Base-by-base conservation (phyloP, 306 rosid genomes). In the Malus sylvestris region DNA sequence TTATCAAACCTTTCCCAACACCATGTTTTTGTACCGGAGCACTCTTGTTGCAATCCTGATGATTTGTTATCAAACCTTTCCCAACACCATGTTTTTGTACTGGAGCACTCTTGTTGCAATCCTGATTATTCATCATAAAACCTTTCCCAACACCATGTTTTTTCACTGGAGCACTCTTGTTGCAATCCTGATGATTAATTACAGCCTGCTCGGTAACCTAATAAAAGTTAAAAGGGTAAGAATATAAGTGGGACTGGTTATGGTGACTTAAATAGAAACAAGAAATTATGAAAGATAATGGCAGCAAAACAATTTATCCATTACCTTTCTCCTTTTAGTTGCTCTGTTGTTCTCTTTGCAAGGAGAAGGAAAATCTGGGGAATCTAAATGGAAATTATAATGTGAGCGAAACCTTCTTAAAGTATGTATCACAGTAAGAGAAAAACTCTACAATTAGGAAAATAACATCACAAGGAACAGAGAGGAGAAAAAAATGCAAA, bases 21-120 rank as follows among this genome's bases (percentile, higher is more conserved):
- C 55, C 55, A 49, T 49, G 55, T 49, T 49, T 49, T 49, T 49
- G 55, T 15, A 5, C 55, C 15, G 55, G 20, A 49, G 55, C 20
- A 15, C 55, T 49, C 55, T 15, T 49, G 55, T 49, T 49, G 55
- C 55, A 49, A 49, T 49, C 55, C 20, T 49, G 20, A 49, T 49
- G 5, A 49, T 49, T 49, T 20, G 15, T 15, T 20, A 49, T 49
- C 15, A 49, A 49, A 5, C 20, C 55, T 49, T 49, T 49, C 79
- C 99, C 99, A 40, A 91, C 81, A 75, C 99, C 98, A 82, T 92
- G 91, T 81, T 84, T 90, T 82, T 69, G 87, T 58, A 71, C 79
- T 2, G 87, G 80, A 62, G 85, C 76, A 84, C 52, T 46, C 14
- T 23, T 62, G 66, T 70, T 76, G 70, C 55, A 49, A 49, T 49